phyloP scores from a whole-genome alignment of 2,329 filamentous ascomycete genomes.

The Dichotomopilus funicola region DNA sequence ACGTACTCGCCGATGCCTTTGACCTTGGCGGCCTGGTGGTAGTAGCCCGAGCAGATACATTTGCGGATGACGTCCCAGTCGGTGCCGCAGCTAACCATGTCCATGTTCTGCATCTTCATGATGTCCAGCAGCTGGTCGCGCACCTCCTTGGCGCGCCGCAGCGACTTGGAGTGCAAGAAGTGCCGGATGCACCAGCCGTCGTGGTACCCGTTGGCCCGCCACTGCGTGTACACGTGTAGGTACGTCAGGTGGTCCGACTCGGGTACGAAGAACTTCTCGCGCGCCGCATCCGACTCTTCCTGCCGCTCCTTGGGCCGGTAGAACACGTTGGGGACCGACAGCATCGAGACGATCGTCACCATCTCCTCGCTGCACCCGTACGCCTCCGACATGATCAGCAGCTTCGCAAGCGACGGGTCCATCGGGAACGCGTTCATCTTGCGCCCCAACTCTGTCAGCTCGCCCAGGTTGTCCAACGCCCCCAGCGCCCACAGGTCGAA shows the following conservation, averaged over 20 bases:
- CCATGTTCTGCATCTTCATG: conserved; percentile 89
- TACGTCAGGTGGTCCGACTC: conserved; percentile 96
- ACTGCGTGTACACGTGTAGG: conserved; percentile 91
- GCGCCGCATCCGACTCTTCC: conserved; percentile 89
- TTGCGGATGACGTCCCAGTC: conserved; percentile 95
- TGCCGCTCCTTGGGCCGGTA: conserved; percentile 94
- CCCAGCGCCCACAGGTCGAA: conserved; percentile 97
- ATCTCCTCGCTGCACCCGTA: conserved; percentile 96
- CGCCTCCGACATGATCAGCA: conserved; percentile 83
- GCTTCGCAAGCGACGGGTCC: conserved; percentile 91
- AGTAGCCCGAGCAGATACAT: conserved; percentile 96
- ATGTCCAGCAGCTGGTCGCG: conserved; percentile 90
- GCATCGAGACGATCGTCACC: conserved; percentile 96
- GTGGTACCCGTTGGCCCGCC: conserved; percentile 82
- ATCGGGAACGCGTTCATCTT: conserved; percentile 98
- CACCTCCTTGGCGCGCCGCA: conserved; percentile 88
- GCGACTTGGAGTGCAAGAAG: conserved; percentile 90
- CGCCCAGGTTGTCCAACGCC: conserved; percentile 86
- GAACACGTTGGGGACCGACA: conserved; percentile 93
- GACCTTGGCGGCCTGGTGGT: conserved; percentile 93
- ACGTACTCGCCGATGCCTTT: conserved; percentile 97
- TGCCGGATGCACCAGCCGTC: conserved; percentile 91
- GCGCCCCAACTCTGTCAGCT: conserved; percentile 76
- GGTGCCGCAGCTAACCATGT: conserved; percentile 79
- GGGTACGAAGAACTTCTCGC: conserved; percentile 97